A percentile compares a stretch with the other conserved stretches of the same genome.
Evolutionary conservation across 192 early-diverging fungal species (phyloP).

Genomic region (Dissophora ornata): DNA sequence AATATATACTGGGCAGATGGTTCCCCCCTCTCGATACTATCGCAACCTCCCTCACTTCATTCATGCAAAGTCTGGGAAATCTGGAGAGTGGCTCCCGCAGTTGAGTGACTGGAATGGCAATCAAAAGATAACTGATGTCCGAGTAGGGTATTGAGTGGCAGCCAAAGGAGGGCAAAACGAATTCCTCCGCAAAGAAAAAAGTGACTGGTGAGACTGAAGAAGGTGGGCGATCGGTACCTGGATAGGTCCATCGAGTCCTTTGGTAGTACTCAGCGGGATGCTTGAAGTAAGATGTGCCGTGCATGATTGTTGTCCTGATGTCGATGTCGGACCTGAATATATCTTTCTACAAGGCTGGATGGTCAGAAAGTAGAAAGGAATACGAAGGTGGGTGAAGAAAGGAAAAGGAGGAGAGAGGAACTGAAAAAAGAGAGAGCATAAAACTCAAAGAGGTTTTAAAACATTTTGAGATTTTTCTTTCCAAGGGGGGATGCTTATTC

Average conservation of each 20-base stretch:
- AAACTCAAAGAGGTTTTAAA: no score
- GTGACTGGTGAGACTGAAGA: not conserved
- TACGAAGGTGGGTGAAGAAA: not conserved
- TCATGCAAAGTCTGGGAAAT: no score
- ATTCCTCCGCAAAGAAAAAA: no score
- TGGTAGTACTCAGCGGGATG: conserved; percentile 40
- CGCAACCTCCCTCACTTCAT: no score
- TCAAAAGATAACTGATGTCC: no score
- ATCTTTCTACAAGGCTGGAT: not conserved
- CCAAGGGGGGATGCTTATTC: no score
- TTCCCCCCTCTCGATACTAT: no score
- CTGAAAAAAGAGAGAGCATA: not conserved
- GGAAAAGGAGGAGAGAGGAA: conserved; percentile 3
- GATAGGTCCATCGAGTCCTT: conserved; percentile 38
- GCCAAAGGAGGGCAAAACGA: not conserved
- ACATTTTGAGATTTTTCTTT: no score
- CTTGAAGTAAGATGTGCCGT: conserved; percentile 27
- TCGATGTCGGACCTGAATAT: no score
- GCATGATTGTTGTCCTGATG: not conserved
- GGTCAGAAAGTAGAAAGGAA: not conserved
- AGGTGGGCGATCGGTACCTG: conserved; percentile 39
- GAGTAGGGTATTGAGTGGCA: not conserved
- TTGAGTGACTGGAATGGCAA: no score
- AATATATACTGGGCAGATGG: no score
- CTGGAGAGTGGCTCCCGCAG: no score